Conservation (phyloP, 2,329 filamentous ascomycete species). For the Trichoderma oligosporum region DNA sequence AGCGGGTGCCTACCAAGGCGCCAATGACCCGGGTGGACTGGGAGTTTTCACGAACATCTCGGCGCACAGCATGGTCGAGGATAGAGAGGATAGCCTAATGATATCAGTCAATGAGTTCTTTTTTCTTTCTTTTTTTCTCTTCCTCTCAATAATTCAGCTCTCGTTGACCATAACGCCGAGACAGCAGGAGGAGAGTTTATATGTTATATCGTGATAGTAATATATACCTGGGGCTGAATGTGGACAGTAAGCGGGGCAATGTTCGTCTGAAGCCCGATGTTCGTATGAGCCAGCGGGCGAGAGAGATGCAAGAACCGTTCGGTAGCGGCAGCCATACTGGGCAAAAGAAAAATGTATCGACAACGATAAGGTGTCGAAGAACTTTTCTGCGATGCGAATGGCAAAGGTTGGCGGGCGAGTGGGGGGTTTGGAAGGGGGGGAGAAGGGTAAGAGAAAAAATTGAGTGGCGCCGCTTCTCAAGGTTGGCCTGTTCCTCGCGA, state of each 20-base stretch:
- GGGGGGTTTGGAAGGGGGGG: slow-evolving; percentile 21
- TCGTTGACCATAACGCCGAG: neutral
- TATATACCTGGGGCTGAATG: slow-evolving; percentile 86
- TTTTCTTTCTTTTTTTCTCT: neutral
- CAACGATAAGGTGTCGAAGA: slow-evolving; percentile 19
- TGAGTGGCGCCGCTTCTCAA: slow-evolving; percentile 28
- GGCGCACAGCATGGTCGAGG: slow-evolving; percentile 89
- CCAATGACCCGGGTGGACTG: slow-evolving; percentile 96
- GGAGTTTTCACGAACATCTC: slow-evolving; percentile 62
- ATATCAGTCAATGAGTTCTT: slow-evolving; percentile 13
- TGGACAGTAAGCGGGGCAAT: slow-evolving; percentile 90
- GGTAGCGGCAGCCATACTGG: slow-evolving; percentile 73
- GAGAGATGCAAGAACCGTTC: slow-evolving; percentile 93
- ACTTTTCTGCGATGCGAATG: slow-evolving; percentile 1
- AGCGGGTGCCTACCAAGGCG: slow-evolving; percentile 86
- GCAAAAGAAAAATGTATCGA: slow-evolving; percentile 28
- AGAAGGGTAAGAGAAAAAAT: slow-evolving; percentile 19
- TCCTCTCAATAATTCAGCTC: neutral
- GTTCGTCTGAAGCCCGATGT: slow-evolving; percentile 74
- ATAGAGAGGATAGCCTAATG: slow-evolving; percentile 67
- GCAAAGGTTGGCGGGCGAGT: slow-evolving; percentile 13
- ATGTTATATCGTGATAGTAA: slow-evolving; percentile 22
- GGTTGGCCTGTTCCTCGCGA: slow-evolving; percentile 29
- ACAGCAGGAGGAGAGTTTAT: slow-evolving; percentile 3
- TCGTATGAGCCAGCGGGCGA: slow-evolving; percentile 80